Conservation (phyloP, 345 rosid genomes). For the Salix purpurea region DNA sequence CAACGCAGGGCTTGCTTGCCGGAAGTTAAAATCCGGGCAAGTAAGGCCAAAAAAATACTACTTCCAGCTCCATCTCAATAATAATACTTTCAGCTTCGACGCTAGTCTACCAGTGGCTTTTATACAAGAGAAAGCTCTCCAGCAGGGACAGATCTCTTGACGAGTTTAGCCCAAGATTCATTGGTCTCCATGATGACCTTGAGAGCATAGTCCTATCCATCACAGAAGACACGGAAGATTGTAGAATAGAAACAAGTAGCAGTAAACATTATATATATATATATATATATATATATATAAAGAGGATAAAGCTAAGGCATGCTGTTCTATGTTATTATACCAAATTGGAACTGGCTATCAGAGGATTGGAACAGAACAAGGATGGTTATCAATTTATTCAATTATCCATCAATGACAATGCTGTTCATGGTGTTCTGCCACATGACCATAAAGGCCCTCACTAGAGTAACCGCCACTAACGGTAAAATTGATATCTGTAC, state of each 20-base stretch:
- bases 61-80: background rate
- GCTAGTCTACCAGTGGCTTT: background rate
- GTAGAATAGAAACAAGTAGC: background rate
- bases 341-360: background rate
- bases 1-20: slow-evolving; percentile 1
- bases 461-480: background rate
- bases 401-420: background rate
- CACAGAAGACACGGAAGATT: background rate
- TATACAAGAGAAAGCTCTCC: slow-evolving; percentile 59
- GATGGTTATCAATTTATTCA: background rate
- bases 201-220: slow-evolving; percentile 67
- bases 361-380: background rate
- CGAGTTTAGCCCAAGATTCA: slow-evolving; percentile 83
- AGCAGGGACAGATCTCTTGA: slow-evolving; percentile 60
- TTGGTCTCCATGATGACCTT: slow-evolving; percentile 74
- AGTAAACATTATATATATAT: background rate
- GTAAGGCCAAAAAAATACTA: background rate
- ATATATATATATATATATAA: too few species aligned
- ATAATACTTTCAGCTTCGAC: slow-evolving; percentile 3
- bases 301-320: background rate
- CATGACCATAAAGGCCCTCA: background rate
- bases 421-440: background rate
- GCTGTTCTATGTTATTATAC: background rate
- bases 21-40: slow-evolving; percentile 5
- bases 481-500: background rate